phyloP scores from a whole-genome alignment of 495 filamentous ascomycete genomes.

The Hypoxylon rickii region DNA sequence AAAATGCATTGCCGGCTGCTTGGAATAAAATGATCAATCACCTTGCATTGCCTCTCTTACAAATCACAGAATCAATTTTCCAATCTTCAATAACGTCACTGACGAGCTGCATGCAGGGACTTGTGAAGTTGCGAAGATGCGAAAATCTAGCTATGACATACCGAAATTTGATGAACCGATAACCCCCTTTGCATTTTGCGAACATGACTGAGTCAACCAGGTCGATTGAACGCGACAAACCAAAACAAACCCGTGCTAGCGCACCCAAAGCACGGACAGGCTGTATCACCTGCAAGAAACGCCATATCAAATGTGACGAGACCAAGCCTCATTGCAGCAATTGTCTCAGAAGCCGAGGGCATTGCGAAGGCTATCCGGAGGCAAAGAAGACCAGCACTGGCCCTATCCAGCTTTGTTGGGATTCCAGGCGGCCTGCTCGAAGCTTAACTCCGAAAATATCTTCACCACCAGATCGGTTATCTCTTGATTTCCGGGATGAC shows the following conservation, averaged over 20 bases:
- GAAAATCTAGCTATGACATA: too few relatives aligned
- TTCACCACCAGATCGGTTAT: constrained; percentile 1
- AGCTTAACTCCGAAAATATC: constrained; percentile 2
- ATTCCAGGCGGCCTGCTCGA: constrained; percentile 1
- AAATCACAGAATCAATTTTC: too few relatives aligned
- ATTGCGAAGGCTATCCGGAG: constrained; percentile 13
- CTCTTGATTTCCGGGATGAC: constrained; percentile 13
- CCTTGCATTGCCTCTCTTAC: too few relatives aligned
- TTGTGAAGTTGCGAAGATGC: too few relatives aligned
- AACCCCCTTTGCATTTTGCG: too few relatives aligned
- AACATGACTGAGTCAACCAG: too few relatives aligned
- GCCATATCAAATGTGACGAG: constrained; percentile 48
- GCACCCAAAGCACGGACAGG: constrained; percentile 20
- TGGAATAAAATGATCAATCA: too few relatives aligned
- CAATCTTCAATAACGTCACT: too few relatives aligned
- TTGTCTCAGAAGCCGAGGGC: constrained; percentile 6
- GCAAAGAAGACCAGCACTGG: background rate
- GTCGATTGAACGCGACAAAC: too few relatives aligned
- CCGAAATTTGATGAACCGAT: too few relatives aligned
- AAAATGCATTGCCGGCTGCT: too few relatives aligned
- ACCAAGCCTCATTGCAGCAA: constrained; percentile 44
- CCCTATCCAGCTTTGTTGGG: constrained; percentile 9
- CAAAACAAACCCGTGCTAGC: constrained; percentile 15
- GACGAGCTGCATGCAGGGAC: too few relatives aligned
- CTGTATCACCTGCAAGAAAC: constrained; percentile 44